Evolutionary conservation across 2,329 filamentous ascomycete genomes (phyloP), one percentile per base, ranked within the genome.

Genomic region (Venturia nashicola): DNA sequence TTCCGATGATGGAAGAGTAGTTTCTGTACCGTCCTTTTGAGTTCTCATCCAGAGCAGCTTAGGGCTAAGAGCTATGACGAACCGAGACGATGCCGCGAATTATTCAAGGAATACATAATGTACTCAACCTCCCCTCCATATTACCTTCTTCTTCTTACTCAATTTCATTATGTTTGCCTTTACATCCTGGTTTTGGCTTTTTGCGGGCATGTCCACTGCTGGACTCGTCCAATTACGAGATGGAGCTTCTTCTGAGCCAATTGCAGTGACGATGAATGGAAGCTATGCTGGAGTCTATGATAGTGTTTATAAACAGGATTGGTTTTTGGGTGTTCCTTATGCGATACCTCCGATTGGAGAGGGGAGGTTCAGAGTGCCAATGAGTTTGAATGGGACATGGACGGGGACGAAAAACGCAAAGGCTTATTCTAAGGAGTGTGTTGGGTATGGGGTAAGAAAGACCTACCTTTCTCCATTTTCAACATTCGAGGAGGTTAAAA

Each of bases 241-340:
- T 27, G 46, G 46, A 12, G 2, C 34, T 39, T 43, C 40, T 27
- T 39, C 55, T 34, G 59, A 27, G 9, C 59, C 39, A 5, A 8
- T 46, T 46, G 46, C 69, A 0, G 77, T 70, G 12, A 68, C 66
- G 1, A 76, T 75, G 68, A 80, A 80, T 67, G 78, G 78, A n/a
- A 75, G 77, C 0, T 71, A 76, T 51, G 65, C 69, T 40, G 77
- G 77, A 18, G 55, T 73, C 3, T 69, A 78, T 66, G 74, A 72
- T 7, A 57, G 68, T 14, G 69, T 73, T 44, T 78, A 78, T 67
- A 70, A 78, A 46, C 77, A 80, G 67, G 78, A 80, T 65, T 71
- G 75, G 65, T 81, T 79, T 67, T 73, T 80, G 32, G 78, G 78
- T 5, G 71, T 86, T 1, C 83, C 83, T 0, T 86, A 81, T 69